These are phyloP conservation scores for Arthromyces matolae DNA, from an alignment of 768 basidiomycete species.

Conservation along the genomic window DNA sequence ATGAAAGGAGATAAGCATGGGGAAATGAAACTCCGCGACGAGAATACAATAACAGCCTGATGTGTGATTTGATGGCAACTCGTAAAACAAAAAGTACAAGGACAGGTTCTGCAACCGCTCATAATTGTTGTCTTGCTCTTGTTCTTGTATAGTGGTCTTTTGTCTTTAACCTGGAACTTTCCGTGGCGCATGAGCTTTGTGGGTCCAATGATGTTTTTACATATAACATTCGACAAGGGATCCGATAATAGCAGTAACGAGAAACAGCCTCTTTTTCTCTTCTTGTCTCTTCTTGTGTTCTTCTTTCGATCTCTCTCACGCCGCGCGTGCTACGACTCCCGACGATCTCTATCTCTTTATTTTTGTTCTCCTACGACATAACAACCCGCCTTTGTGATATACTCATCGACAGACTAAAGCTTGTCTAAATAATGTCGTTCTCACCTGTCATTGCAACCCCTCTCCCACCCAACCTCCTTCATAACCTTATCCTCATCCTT, in stretches of 20 bases:
- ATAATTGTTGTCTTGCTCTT: conserved; percentile 5
- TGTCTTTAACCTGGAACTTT: conserved; percentile 17
- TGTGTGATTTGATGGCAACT: conserved; percentile 10
- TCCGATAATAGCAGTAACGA: conserved; percentile 17
- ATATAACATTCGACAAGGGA: conserved; percentile 16
- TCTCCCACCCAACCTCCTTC: conserved; percentile 26
- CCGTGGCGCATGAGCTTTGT: conserved; percentile 22
- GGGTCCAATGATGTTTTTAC: conserved; percentile 24
- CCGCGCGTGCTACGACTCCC: conserved; percentile 31
- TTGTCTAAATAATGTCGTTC: conserved; percentile 18
- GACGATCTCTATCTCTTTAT: conserved; percentile 7
- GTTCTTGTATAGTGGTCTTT: conserved; percentile 19
- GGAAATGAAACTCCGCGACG: background rate
- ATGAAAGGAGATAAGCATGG: conserved; percentile 7
- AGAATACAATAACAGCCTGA: conserved; percentile 15
- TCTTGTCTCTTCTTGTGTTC: conserved; percentile 13
- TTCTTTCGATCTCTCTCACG: conserved; percentile 23
- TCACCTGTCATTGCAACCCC: conserved; percentile 8
- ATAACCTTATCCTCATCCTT: conserved; percentile 38
- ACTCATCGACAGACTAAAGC: background rate
- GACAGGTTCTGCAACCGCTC: background rate
- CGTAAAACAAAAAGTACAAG: conserved; percentile 17
- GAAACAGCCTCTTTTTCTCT: conserved; percentile 12
- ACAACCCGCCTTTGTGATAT: background rate
- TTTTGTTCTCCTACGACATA: conserved; percentile 12